These are phyloP conservation scores for Cladorrhinum sp. DNA, from an alignment of 2,329 filamentous ascomycete genomes.

Conservation along the genomic window DNA sequence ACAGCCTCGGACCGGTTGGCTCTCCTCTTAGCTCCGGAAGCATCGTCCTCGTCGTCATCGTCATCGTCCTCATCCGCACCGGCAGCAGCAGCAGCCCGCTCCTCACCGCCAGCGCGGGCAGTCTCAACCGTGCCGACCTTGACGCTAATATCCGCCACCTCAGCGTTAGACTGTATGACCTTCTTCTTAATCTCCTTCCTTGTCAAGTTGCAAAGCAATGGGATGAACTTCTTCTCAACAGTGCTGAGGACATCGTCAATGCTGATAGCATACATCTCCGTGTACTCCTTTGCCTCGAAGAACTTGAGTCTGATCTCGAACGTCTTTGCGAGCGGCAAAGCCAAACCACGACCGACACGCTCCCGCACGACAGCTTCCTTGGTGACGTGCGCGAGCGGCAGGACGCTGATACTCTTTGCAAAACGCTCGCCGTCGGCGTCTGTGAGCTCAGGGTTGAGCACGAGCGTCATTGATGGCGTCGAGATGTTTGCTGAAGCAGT, in stretches of 20 bases:
- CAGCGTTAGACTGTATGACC: conserved; percentile 59
- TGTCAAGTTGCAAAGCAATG: conserved; percentile 66
- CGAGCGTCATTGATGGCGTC: conserved; percentile 85
- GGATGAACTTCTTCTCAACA: conserved; percentile 77
- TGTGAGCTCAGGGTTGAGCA: conserved; percentile 69
- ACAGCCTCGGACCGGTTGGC: conserved; percentile 77
- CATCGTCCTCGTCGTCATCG: conserved; percentile 75
- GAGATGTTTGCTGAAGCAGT: conserved; percentile 86
- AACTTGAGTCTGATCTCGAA: conserved; percentile 81
- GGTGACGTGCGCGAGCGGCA: conserved; percentile 79
- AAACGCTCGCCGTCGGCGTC: conserved; percentile 71
- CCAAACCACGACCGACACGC: conserved; percentile 67
- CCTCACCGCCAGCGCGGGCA: conserved; percentile 41
- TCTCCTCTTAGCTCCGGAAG: conserved; percentile 68
- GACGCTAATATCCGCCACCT: conserved; percentile 69
- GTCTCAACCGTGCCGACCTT: conserved; percentile 53
- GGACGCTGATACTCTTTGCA: conserved; percentile 84
- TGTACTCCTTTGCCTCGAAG: conserved; percentile 82
- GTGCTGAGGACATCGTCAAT: conserved; percentile 73
- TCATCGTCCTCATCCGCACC: conserved; percentile 62
- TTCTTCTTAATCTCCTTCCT: conserved; percentile 83
- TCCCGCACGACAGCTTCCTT: conserved; percentile 81
- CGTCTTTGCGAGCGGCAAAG: conserved; percentile 70
- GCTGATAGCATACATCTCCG: conserved; percentile 77
- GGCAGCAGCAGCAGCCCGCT: conserved; percentile 31